phyloP scores from a whole-genome alignment of 176 grass and related monocot species.

The Hordeum marinum region DNA sequence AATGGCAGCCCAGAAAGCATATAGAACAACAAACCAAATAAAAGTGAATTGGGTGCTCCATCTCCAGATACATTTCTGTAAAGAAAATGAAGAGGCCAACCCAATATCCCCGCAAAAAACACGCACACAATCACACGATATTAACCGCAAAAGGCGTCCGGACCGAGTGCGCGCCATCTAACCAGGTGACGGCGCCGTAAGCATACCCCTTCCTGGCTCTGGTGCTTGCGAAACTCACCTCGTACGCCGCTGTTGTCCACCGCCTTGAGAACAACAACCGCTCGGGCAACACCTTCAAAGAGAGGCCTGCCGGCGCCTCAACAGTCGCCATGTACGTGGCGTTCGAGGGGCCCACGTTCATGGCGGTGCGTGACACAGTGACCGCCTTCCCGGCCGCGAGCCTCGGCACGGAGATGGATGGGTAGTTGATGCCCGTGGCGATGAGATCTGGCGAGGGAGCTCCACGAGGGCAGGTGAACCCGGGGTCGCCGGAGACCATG shows the following conservation, averaged over 20 bases:
- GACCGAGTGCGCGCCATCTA: constrained; percentile 77
- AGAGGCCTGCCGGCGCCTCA: constrained; percentile 44
- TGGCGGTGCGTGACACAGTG: constrained; percentile 54
- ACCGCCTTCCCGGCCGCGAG: constrained; percentile 32
- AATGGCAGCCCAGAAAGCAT: too few species aligned
- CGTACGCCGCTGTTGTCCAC: constrained; percentile 65
- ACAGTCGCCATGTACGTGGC: constrained; percentile 53
- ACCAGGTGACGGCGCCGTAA: constrained; percentile 75
- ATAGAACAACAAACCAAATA: neutral
- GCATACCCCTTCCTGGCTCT: constrained; percentile 49
- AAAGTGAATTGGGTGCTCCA: neutral
- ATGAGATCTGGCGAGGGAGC: constrained; percentile 64
- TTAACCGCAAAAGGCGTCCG: constrained; percentile 76
- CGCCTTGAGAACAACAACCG: constrained; percentile 54
- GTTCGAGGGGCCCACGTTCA: constrained; percentile 75
- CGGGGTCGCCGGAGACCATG: constrained; percentile 43
- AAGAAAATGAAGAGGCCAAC: too few species aligned
- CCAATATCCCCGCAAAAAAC: neutral
- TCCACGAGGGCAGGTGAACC: constrained; percentile 42
- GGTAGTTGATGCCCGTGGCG: constrained; percentile 74
- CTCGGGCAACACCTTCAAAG: constrained; percentile 59
- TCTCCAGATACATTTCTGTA: neutral
- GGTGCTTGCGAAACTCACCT: constrained; percentile 54
- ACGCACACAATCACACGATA: constrained; percentile 40
- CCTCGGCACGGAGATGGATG: constrained; percentile 76